These are phyloP conservation scores for Leucoagaricus sp. DNA, from an alignment of 1,284 basidiomycete species.

Conservation along the genomic window DNA sequence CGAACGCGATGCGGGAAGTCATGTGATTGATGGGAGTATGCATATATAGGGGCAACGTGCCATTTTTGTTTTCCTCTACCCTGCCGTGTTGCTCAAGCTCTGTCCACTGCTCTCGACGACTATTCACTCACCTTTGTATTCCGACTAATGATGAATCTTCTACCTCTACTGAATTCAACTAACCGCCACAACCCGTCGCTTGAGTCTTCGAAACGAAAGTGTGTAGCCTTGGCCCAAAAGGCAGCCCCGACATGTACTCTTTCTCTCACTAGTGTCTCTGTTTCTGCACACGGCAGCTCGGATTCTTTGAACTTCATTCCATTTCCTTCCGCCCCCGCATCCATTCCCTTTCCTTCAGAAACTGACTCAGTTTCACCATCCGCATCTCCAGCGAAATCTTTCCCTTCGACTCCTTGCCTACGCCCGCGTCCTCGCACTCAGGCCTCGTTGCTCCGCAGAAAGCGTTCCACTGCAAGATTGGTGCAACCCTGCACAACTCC, in stretches of 20 bases:
- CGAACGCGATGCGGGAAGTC: not conserved
- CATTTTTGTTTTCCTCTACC: not conserved
- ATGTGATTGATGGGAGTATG: not conserved
- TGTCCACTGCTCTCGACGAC: constrained; percentile 1
- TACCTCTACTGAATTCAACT: constrained; percentile 2
- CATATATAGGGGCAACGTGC: constrained; percentile 3
- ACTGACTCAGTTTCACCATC: constrained; percentile 1
- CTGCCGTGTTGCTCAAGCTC: not conserved
- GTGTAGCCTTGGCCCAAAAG: constrained; percentile 3
- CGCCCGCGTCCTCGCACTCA: constrained; percentile 5
- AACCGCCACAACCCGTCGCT: not conserved
- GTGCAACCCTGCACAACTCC: not conserved
- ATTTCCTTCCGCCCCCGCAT: constrained; percentile 1
- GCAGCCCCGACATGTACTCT: constrained; percentile 13
- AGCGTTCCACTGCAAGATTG: not conserved
- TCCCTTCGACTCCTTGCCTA: not conserved
- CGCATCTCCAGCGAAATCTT: not conserved
- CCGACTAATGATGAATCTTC: constrained; percentile 3
- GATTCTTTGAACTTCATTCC: constrained; percentile 1
- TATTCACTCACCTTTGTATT: not conserved
- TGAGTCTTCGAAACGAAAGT: constrained; percentile 6
- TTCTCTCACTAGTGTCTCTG: constrained; percentile 12
- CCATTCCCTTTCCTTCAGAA: constrained; percentile 12
- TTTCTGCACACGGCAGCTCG: not conserved
- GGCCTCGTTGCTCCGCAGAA: constrained; percentile 7